A percentile compares a stretch with the other conserved stretches of the same genome.
phyloP scores from a whole-genome alignment of 495 filamentous ascomycete genomes.

The Aspergillus campestris region DNA sequence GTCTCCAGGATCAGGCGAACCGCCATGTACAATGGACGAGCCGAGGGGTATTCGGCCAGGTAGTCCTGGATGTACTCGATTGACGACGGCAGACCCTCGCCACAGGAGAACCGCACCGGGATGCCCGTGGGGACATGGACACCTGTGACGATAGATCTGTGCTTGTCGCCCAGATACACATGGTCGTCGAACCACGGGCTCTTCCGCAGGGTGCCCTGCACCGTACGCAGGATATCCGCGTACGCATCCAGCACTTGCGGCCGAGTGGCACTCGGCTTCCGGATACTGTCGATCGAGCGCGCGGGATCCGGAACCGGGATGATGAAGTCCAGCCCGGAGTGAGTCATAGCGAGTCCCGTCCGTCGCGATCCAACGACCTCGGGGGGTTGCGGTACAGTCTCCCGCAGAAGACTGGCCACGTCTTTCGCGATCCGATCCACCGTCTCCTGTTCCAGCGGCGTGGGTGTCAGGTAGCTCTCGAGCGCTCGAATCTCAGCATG shows the following conservation, averaged over 20 bases:
- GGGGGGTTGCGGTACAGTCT: slow-evolving; percentile 18
- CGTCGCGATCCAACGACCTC: slow-evolving; percentile 43
- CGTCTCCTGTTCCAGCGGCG: slow-evolving; percentile 19
- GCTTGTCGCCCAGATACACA: slow-evolving; percentile 9
- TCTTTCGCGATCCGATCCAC: slow-evolving; percentile 21
- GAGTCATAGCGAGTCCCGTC: slow-evolving; percentile 43
- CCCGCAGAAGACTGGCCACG: slow-evolving; percentile 14
- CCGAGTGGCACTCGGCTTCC: slow-evolving; percentile 26
- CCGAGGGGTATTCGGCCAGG: slow-evolving; percentile 37
- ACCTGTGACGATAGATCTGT: slow-evolving; percentile 17
- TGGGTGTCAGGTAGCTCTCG: slow-evolving; percentile 33
- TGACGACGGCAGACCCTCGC: slow-evolving; percentile 22
- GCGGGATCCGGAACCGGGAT: slow-evolving; percentile 19
- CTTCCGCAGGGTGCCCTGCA: slow-evolving; percentile 13
- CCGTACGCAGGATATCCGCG: slow-evolving; percentile 12
- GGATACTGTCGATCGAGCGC: slow-evolving; percentile 10
- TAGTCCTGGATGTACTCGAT: slow-evolving; percentile 38
- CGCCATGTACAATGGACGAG: slow-evolving; percentile 41
- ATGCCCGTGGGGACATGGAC: slow-evolving; percentile 40
- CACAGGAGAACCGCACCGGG: slow-evolving; percentile 36
- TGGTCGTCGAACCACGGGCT: slow-evolving; percentile 5
- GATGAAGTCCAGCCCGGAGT: slow-evolving; percentile 45
- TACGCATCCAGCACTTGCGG: slow-evolving; percentile 19
- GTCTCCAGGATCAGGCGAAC: slow-evolving; percentile 41
- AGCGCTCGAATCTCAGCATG: slow-evolving; percentile 40